phyloP scores from a whole-genome alignment of 2,329 filamentous ascomycete genomes.

The Bipolaris sorokiniana region DNA sequence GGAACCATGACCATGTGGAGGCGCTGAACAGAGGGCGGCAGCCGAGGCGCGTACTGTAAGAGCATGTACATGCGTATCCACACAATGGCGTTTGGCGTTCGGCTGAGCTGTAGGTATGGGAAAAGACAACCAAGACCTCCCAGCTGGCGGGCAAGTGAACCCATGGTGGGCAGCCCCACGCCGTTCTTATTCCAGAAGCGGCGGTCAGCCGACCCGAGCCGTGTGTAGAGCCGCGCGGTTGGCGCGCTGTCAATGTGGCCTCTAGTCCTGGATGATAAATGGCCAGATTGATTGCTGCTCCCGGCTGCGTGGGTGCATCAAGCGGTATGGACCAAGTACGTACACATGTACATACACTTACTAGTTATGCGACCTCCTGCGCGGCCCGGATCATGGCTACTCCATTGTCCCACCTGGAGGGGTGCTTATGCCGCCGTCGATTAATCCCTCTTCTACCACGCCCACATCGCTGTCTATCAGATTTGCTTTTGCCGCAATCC shows the following conservation, averaged over 20 bases:
- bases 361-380: slow-evolving; percentile 1
- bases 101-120: background rate
- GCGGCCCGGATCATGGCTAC: background rate
- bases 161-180: background rate
- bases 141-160: background rate
- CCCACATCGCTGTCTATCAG: no score
- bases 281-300: slow-evolving; percentile 1
- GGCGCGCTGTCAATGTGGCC: slow-evolving; percentile 8
- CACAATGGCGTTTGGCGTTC: no score
- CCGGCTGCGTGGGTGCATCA: slow-evolving; percentile 1
- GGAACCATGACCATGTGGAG: background rate
- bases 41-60: no score
- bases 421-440: background rate
- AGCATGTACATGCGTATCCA: no score
- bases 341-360: no score
- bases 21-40: no score
- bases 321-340: slow-evolving; percentile 1
- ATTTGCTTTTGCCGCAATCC: background rate
- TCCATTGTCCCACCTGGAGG: no score
- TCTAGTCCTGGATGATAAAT: background rate
- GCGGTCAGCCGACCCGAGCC: slow-evolving; percentile 19
- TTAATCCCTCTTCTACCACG: background rate
- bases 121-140: background rate
- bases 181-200: slow-evolving; percentile 4
- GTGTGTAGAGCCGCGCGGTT: slow-evolving; percentile 20